Evolutionary conservation across 768 basidiomycete genomes (phyloP), one percentile per base, ranked within the genome.

Genomic region (Phanerochaete carnosa): DNA sequence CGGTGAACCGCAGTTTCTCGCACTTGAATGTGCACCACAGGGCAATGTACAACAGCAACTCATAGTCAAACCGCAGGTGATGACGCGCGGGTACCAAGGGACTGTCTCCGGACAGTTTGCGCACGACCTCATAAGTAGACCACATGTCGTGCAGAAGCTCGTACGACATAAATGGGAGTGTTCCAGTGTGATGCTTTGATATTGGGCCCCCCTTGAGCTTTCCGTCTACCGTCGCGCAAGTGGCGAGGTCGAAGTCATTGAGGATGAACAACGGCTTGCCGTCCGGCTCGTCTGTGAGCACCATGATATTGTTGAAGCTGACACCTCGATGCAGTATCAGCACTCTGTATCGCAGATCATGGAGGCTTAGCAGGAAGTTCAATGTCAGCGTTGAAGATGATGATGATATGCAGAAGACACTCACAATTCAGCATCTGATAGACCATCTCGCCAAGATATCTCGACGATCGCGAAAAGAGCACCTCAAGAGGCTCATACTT

Each of bases 121-220:
- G n/a, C n/a, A 13, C 23, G 49, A 16, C 26, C 49, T 51, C 19
- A 26, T 9, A 6, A 32, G 49, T n/a, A n/a, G n/a, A n/a, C n/a
- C n/a, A n/a, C n/a, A 51, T 7, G 22, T 19, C 39, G 8, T 9
- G 4, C 4, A 56, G 55, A 4, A 56, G 3, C 5, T 56, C 55
- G 2, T 2, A 8, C 8, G 55, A 35, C 35, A 56, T 37, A 37
- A 58, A 58, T 9, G 57, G 43, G 7, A 58, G 57, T 22, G 57
- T 58, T n/a, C 57, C 57, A 16, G 57, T 58, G 13, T 49, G 57
- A 52, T 58, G 57, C 19, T 51, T 58, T 12, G 57, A 58, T 8
- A 25, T n/a, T 19, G 32, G 2, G 12, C 12, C 30, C 13, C 6
- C 19, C 16, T 3, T 12, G 2, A 2, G 45, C 25, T 25, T 3